Base-by-base conservation (phyloP, 768 basidiomycete species). In the Myochromella boudieri region DNA sequence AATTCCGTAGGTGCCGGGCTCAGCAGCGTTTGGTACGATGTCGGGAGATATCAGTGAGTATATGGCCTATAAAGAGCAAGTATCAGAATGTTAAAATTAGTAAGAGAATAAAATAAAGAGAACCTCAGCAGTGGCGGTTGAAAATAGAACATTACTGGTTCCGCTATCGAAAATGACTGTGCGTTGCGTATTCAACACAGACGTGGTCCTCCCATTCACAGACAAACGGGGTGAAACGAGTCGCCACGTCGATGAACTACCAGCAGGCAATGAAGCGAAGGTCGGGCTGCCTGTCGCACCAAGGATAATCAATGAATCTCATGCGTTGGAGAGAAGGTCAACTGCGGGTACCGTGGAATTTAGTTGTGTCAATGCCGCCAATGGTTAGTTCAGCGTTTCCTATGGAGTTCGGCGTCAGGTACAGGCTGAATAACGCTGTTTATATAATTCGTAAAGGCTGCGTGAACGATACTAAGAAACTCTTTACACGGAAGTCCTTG, bases 11-110 rank as follows among this genome's bases (percentile, higher is more conserved):
- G 78, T 75, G 15, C 80, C 79, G 29, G 76, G 69, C 54, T 77
- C 76, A n/a, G 65, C 70, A 6, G 65, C 49, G 57, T 75, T 76
- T 11, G 80, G 72, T 51, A 75, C 62, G 60, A 83, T 81, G 52
- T 77, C 63, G 25, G 77, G 71, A n/a, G 80, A 81, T 44, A 82
- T 81, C 51, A 77, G 67, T 21, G 78, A 71, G 55, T 81, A 78
- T 44, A 82, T 76, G 7, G 76, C 77, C 75, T 81, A 54, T 29
- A 43, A 49, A 24, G 27, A 42, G 33, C 32, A 9, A n/a, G n/a
- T n/a, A n/a, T n/a, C n/a, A n/a, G n/a, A n/a, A n/a, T n/a, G n/a
- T n/a, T n/a, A n/a, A n/a, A 39, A n/a, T 29, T 25, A 31, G 34
- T 17, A 36, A 25, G 42, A 21, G 18, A 33, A 11, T n/a, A 8